These are phyloP conservation scores for Edaphochlamys debaryana DNA, from an alignment of 139 green algal species.

Conservation along the genomic window DNA sequence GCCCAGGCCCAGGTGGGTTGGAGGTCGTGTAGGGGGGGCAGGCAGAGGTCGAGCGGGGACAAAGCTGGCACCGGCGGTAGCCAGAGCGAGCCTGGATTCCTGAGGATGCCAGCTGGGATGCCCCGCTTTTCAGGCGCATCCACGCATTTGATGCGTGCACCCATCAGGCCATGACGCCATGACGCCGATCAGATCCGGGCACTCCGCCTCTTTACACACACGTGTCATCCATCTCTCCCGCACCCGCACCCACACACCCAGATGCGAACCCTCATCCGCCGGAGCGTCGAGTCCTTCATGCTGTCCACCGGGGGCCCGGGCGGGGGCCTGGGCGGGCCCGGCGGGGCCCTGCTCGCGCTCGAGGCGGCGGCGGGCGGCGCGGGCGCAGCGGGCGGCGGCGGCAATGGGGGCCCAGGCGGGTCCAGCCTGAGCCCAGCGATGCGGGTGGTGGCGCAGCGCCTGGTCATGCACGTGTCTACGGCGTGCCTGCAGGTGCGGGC, in stretches of 20 bases:
- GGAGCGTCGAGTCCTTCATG: background rate
- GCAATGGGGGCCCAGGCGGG: background rate
- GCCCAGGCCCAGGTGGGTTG: slow-evolving; percentile 1
- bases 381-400: background rate
- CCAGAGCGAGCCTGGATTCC: no score
- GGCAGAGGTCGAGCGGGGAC: no score
- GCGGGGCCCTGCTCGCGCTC: background rate
- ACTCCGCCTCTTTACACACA: no score
- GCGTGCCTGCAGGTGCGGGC: slow-evolving; percentile 28
- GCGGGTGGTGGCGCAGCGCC: slow-evolving; percentile 26
- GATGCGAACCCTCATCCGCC: slow-evolving; percentile 17
- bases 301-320: background rate
- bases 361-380: background rate
- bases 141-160: no score
- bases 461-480: slow-evolving; percentile 11
- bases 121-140: no score
- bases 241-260: no score
- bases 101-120: no score
- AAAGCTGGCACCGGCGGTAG: no score
- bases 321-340: background rate
- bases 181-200: no score
- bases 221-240: no score
- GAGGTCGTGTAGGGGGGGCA: background rate
- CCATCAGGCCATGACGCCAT: no score
- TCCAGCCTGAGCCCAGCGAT: background rate